Conservation (phyloP, 495 filamentous ascomycete species). For the Neurospora sp. region DNA sequence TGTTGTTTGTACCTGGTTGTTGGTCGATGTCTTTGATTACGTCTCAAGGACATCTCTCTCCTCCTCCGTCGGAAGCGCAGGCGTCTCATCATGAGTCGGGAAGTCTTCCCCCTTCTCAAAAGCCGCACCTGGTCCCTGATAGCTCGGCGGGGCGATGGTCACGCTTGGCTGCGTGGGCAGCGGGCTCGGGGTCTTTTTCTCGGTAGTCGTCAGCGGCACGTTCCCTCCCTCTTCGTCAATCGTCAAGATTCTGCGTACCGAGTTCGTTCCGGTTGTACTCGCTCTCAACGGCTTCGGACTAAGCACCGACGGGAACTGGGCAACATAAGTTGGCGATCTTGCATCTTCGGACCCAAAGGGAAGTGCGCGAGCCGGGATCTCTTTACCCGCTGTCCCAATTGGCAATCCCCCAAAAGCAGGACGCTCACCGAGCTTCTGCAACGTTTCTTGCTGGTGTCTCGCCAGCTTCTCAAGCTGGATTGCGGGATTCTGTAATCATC, state of each 20-base stretch:
- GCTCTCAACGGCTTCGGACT: conserved; percentile 34
- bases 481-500: conserved; percentile 54
- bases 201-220: conserved; percentile 5
- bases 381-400: conserved; percentile 9
- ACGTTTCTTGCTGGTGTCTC: conserved; percentile 48
- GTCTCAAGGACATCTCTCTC: conserved; percentile 32
- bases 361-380: conserved; percentile 32
- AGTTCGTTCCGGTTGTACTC: conserved; percentile 14
- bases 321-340: conserved; percentile 36
- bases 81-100: conserved; percentile 23
- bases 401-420: conserved; percentile 13
- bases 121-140: conserved; percentile 31
- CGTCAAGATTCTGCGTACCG: conserved; percentile 20
- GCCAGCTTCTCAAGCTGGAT: conserved; percentile 60
- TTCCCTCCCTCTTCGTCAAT: conserved; percentile 9
- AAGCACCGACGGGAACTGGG: conserved; percentile 25
- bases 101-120: conserved; percentile 40
- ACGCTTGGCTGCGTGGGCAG: not conserved
- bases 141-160: conserved; percentile 30
- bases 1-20: not conserved
- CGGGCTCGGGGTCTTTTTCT: conserved; percentile 2
- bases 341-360: conserved; percentile 40
- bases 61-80: conserved; percentile 30
- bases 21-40: conserved; percentile 4
- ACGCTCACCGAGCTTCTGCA: conserved; percentile 28